Percentiles rank a stretch among this genome's conserved stretches.
phyloP scores from a whole-genome alignment of 177 flowering plant genomes.

The Vitis hybrid region DNA sequence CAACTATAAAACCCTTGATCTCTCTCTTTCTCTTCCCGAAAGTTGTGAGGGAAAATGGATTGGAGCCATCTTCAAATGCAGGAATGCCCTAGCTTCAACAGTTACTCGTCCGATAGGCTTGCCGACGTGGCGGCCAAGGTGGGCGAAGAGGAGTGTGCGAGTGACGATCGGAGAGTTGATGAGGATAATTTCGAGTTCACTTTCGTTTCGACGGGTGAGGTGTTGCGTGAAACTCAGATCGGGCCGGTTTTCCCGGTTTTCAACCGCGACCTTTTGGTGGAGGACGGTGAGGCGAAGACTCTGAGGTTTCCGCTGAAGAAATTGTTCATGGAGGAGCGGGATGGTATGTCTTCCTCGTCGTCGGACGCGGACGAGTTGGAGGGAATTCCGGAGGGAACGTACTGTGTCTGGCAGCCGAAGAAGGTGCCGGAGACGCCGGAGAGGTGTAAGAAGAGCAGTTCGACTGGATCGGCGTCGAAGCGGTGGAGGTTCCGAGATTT shows the following conservation, averaged over 20 bases:
- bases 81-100: slow-evolving; percentile 51
- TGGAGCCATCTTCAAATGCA: not conserved
- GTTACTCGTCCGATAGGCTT: slow-evolving; percentile 28
- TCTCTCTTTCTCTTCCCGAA: not conserved
- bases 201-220: slow-evolving; percentile 8
- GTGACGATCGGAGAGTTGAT: not conserved
- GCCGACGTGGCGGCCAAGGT: slow-evolving; percentile 35
- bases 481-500: slow-evolving; percentile 51
- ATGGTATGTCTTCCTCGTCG: slow-evolving; percentile 31
- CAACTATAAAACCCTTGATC: not conserved
- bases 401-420: slow-evolving; percentile 59
- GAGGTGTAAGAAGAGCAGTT: slow-evolving; percentile 59
- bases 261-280: slow-evolving; percentile 33
- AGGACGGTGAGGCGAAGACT: not conserved
- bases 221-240: slow-evolving; percentile 12
- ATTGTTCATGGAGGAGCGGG: slow-evolving; percentile 28
- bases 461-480: slow-evolving; percentile 56
- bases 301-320: slow-evolving; percentile 26
- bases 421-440: slow-evolving; percentile 17
- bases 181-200: slow-evolving; percentile 49
- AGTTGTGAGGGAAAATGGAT: not conserved
- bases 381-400: slow-evolving; percentile 32
- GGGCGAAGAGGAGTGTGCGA: slow-evolving; percentile 2
- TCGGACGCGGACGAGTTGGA: slow-evolving; percentile 50
- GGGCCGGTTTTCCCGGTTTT: slow-evolving; percentile 43